A percentile compares a stretch with the other conserved stretches of the same genome.
Conservation (phyloP, 2,329 filamentous ascomycete species). For the Seiridium cupressi region DNA sequence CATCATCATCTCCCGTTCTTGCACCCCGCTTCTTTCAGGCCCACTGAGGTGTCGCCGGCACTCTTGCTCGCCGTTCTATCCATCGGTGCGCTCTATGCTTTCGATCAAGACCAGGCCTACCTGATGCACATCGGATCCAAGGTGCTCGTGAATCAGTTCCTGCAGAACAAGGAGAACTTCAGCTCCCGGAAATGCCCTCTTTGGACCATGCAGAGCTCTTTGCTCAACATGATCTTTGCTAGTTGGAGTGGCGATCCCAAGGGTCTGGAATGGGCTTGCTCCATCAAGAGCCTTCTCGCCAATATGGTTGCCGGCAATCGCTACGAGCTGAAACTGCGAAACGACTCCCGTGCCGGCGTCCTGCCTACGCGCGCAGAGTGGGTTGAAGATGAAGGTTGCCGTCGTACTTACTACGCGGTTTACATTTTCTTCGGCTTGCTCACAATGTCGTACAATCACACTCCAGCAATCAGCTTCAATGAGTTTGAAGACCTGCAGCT, state of each 20-base stretch:
- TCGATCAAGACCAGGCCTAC: constrained; percentile 95
- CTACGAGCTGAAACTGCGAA: constrained; percentile 91
- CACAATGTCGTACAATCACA: constrained; percentile 96
- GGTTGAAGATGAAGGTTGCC: constrained; percentile 95
- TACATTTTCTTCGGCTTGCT: constrained; percentile 98
- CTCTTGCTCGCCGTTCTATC: constrained; percentile 87
- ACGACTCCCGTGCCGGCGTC: constrained; percentile 77
- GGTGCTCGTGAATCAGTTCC: constrained; percentile 92
- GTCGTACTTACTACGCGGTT: constrained; percentile 95
- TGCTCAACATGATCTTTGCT: constrained; percentile 98
- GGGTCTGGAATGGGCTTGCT: constrained; percentile 97
- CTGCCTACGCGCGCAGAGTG: constrained; percentile 82
- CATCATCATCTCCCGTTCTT: constrained; percentile 96
- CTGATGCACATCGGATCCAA: constrained; percentile 97
- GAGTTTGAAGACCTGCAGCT: constrained; percentile 93
- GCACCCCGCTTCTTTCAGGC: constrained; percentile 87
- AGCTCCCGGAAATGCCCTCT: constrained; percentile 95
- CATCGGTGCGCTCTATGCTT: constrained; percentile 93
- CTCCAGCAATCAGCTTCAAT: constrained; percentile 95
- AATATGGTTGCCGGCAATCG: constrained; percentile 99
- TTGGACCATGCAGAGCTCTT: constrained; percentile 96
- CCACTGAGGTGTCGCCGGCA: constrained; percentile 75
- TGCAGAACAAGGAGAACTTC: constrained; percentile 98
- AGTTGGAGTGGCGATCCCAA: constrained; percentile 99
- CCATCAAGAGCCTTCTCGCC: constrained; percentile 94